Base-by-base conservation (phyloP, 2,329 filamentous ascomycete species). In the Trichoderma polysporum region DNA sequence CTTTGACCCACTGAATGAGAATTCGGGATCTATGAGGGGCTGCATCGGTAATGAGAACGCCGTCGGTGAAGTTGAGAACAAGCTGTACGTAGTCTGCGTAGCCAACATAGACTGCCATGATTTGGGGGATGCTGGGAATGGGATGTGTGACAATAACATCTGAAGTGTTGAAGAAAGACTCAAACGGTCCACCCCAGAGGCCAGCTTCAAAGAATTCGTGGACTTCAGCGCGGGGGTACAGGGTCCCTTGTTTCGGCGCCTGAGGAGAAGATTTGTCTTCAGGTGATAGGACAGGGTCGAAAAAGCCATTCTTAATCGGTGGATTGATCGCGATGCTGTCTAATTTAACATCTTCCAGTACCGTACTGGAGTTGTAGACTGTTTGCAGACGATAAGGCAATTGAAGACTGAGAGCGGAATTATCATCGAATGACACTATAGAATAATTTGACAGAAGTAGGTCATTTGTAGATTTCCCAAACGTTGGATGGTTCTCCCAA, bases 31-130 rank as follows among this genome's bases (percentile, higher is more conserved):
- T 29, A 29, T 52, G 58, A 27, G 41, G 58, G 2, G 58, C 45
- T 8, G 41, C 58, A 52, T 52, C 58, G 15, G 58, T 52, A 22
- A 52, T 52, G 33, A 62, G 58, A 35, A 52, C 45, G 29, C 41
- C 41, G 5, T 62, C 41, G 10, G 58, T 62, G 19, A 52, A 62
- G 10, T 62, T 62, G 10, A 62, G 29, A 2, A 62, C 58, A 4
- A 62, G 58, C 12, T 52, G 58, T 17, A 62, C 58, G 17, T 62
- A 62, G 31, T 62, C 58, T 37, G 58, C 58, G n/a, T 62, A 62
- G 31, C 58, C 58, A 9, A 62, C 58, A 9, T 62, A 62, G 4
- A 62, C 41, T 5, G 41, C 19, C 58, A 62, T 62, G 6, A 62
- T 62, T 17, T 58, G 54, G 37, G 54, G 54, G 12, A 58, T 45